Conservation (phyloP, 345 rosid species). For the Hibiscus trionum region DNA sequence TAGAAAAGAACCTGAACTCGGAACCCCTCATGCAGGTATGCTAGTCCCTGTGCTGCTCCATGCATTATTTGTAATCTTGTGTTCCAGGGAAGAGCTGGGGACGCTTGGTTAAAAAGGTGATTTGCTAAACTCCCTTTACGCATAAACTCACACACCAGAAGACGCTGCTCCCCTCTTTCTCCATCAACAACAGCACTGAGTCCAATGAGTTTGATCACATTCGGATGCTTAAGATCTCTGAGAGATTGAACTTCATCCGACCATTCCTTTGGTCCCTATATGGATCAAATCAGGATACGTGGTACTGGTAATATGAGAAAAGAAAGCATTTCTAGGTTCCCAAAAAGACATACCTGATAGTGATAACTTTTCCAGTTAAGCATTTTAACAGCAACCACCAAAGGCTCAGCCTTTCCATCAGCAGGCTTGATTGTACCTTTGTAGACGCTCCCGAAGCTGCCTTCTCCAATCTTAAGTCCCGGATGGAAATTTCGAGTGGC, state of each 20-base stretch:
- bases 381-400: slow-evolving; percentile 68
- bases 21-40: slow-evolving; percentile 69
- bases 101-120: slow-evolving; percentile 55
- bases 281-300: neutral
- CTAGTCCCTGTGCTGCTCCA: slow-evolving; percentile 76
- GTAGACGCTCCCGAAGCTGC: slow-evolving; percentile 75
- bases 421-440: slow-evolving; percentile 46
- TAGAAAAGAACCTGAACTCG: slow-evolving; percentile 54
- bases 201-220: slow-evolving; percentile 79
- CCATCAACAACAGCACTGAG: slow-evolving; percentile 66
- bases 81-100: slow-evolving; percentile 54
- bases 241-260: slow-evolving; percentile 78
- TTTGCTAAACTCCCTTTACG: slow-evolving; percentile 72
- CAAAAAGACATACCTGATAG: slow-evolving; percentile 40
- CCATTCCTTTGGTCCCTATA: slow-evolving; percentile 94
- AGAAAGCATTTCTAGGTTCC: too few relatives aligned
- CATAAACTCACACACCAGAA: slow-evolving; percentile 79
- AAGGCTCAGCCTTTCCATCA: slow-evolving; percentile 36
- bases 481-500: slow-evolving; percentile 62
- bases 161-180: slow-evolving; percentile 62
- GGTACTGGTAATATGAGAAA: too few relatives aligned
- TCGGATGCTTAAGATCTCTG: slow-evolving; percentile 63
- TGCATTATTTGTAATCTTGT: slow-evolving; percentile 54
- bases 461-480: slow-evolving; percentile 71
- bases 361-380: slow-evolving; percentile 45